Percentiles rank a stretch among this genome's conserved stretches.
phyloP scores from a whole-genome alignment of 805 yeast genomes.

The Brettanomyces nanus region DNA sequence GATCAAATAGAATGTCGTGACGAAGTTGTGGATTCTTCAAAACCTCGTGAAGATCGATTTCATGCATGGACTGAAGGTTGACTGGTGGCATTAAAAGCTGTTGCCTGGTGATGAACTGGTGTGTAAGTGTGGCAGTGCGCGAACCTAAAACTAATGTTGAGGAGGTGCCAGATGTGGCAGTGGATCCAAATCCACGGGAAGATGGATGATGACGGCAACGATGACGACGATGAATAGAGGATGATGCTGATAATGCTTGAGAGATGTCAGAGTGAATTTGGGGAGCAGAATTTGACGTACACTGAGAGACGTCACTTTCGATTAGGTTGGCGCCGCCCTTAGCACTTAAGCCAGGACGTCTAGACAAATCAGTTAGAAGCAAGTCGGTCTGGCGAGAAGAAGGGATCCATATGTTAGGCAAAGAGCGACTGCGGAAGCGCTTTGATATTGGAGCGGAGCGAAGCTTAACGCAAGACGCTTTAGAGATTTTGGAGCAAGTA shows the following conservation, averaged over 20 bases:
- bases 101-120: too few relatives aligned
- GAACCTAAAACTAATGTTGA: too few relatives aligned
- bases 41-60: constrained; percentile 82
- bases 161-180: neutral
- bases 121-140: too few relatives aligned
- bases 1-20: constrained; percentile 89
- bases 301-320: neutral
- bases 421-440: constrained; percentile 25
- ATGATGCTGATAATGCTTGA: neutral
- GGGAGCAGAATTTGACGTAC: neutral
- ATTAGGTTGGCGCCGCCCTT: too few relatives aligned
- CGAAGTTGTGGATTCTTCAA: constrained; percentile 86
- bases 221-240: neutral
- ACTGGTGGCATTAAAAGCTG: constrained; percentile 58
- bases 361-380: too few relatives aligned
- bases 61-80: constrained; percentile 70
- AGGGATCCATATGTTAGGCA: constrained; percentile 26
- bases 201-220: constrained; percentile 1
- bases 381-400: too few relatives aligned
- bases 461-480: neutral
- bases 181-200: neutral
- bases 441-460: neutral
- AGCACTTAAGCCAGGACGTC: too few relatives aligned
- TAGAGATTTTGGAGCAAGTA: neutral
- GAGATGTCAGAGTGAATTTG: neutral